Evolutionary conservation across 371 early-diverging fungal genomes (phyloP), one percentile per base, ranked within the genome.

Genomic region (Saksenaea vasiformis): DNA sequence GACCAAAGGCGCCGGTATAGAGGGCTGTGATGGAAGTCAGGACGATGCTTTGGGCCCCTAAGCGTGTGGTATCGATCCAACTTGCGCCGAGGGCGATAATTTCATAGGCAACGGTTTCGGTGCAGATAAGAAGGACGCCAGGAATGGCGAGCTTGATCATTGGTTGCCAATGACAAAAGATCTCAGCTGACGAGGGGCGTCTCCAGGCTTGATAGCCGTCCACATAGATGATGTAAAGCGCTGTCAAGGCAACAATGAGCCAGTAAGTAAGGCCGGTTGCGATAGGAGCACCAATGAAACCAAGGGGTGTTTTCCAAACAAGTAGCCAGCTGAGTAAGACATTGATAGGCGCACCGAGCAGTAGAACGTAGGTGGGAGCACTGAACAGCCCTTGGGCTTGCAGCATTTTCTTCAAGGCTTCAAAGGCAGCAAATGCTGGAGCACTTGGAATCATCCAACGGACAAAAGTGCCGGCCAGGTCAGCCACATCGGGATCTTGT

Each of bases 301-400:
- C 95, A 39, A 94, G 62, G 1, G 83, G 79, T 14, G 78, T 72
- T 54, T 84, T 79, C 87, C 87, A 91, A n/a, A 93, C 92, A 1
- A 94, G 68, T 1, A 71, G 28, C 38, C 88, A 93, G 73, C 88
- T 93, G 65, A 89, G 68, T 10, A 88, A 43, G 0, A 91, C 55
- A 65, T 93, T 93, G 61, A 93, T 51, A 17, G 93, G 93, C 7
- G 89, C 68, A 9, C 84, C 86, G 14, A 91, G 68, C 22, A 87
- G 38, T 27, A 90, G 71, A 13, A 93, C 85, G 57, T 71, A 75
- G 15, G 93, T 89, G 47, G 84, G 81, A 7, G 93, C 93, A 22
- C 85, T 79, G 87, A 94, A 92, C 61, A 90, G 79, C 13, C 91
- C 90, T 79, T 94, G 95, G 0, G 91, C 89, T 61, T 93, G 91